Percentiles rank a stretch among this genome's conserved stretches.
Evolutionary conservation across 352 stramenopile genomes (phyloP).

Genomic region (Globisporangium viniferum): DNA sequence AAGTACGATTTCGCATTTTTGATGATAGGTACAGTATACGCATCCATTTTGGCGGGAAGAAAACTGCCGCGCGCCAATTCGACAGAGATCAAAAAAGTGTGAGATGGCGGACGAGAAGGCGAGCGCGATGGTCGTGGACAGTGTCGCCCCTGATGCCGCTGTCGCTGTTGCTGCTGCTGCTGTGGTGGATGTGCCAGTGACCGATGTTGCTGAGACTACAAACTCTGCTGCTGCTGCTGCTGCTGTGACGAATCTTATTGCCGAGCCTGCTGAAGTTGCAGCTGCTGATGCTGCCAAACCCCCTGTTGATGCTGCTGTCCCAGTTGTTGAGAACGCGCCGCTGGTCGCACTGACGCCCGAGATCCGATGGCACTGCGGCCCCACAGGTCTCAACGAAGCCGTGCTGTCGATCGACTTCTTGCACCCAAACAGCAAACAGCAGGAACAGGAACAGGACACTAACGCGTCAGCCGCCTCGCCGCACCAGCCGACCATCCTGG

Average conservation of each 20-base stretch:
- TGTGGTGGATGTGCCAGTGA: not conserved
- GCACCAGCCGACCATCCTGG: constrained; percentile 35
- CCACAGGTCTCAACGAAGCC: constrained; percentile 85
- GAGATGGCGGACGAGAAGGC: constrained; percentile 5
- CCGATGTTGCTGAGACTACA: not conserved
- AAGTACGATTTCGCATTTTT: constrained; percentile 12
- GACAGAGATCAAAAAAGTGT: not conserved
- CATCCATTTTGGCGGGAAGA: constrained; percentile 14
- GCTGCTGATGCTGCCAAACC: not conserved
- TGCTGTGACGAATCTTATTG: not conserved
- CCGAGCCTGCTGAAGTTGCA: no score
- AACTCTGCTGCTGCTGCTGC: not conserved
- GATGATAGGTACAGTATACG: not conserved
- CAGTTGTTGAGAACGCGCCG: constrained; percentile 8
- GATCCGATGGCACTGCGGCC: constrained; percentile 85
- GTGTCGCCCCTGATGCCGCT: not conserved
- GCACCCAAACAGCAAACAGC: constrained; percentile 11
- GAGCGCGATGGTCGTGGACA: not conserved
- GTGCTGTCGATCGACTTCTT: constrained; percentile 84
- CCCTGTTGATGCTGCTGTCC: not conserved
- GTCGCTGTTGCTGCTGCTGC: not conserved
- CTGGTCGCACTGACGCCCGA: constrained; percentile 74
- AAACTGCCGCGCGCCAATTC: constrained; percentile 4
- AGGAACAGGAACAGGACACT: not conserved
- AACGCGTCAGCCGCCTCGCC: not conserved